Evolutionary conservation across 73 alveolate genomes (phyloP).

Genomic region (Effrenium voratum): DNA sequence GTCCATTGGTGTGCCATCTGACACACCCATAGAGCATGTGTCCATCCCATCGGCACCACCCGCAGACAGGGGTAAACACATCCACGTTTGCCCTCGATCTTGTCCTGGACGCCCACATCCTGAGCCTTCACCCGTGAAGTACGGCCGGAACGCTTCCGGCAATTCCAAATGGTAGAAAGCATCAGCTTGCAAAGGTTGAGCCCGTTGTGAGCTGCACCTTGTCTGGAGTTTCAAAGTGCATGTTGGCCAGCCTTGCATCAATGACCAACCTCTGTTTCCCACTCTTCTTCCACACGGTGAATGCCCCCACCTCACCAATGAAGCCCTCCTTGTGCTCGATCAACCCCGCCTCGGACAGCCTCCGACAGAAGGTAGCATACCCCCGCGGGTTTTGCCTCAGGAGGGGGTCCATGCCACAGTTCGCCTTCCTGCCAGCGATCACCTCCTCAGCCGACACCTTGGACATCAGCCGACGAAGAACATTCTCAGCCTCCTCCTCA

Average conservation of each 20-base stretch:
- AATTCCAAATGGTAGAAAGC: constrained; percentile 9
- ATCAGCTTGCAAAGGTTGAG: constrained; percentile 10
- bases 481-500: too few relatives aligned
- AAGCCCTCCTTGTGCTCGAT: background rate
- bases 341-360: background rate
- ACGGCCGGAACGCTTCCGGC: background rate
- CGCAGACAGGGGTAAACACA: background rate
- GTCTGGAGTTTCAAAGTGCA: background rate
- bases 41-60: constrained; percentile 58
- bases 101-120: background rate
- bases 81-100: background rate
- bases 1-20: background rate
- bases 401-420: background rate
- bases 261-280: constrained; percentile 37
- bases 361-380: background rate
- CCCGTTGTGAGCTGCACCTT: constrained; percentile 26
- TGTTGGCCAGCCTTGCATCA: constrained; percentile 20
- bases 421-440: background rate
- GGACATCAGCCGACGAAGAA: too few relatives aligned
- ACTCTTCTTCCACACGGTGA: constrained; percentile 30
- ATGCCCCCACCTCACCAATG: background rate
- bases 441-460: too few relatives aligned
- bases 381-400: background rate
- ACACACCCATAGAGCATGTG: constrained; percentile 56
- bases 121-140: background rate